Evolutionary conservation across 2,329 filamentous ascomycete species (phyloP), one percentile per base, ranked within the genome.

Genomic region (Phyllosticta citrichinensis): DNA sequence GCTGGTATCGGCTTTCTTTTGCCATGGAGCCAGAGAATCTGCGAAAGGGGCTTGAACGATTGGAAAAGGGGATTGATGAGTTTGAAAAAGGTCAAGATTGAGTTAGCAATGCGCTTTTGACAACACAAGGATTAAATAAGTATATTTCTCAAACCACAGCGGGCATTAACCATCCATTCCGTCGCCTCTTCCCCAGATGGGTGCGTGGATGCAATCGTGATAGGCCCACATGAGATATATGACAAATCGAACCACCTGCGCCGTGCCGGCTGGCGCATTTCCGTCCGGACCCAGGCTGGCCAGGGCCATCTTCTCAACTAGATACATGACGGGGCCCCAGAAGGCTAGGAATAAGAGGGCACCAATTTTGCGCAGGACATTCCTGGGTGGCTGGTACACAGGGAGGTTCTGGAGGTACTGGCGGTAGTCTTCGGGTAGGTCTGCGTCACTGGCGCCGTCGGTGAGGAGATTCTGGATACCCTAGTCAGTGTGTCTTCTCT

Each of bases 1-100:
- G 69, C 2, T 71, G 69, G 69, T 63, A 59, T n/a, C 59, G 69
- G 35, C 54, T 70, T 25, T 63, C 63, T 3, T 70, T 70, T 62
- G 62, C 68, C 1, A 58, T 69, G 1, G 62, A 65, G 17, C 50
- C 55, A 5, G 50, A 55, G n/a, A 58, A 59, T 20, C 57, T 69
- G 47, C 33, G 57, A 22, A 65, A 68, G 25, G 66, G 65, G 14
- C 56, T 69, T 22, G 22, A 51, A 5, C 27, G 27, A 10, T 8
- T 30, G 27, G 27, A 2, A 30, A 2, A 2, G 5, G 27, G 27
- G 9, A 30, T 30, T 8, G 27, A 30, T 3, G 3, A 6, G 27
- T 30, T 30, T 30, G 27, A 30, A 30, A 30, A 30, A 5, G 9
- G 5, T 30, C 27, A 30, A 5, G 27, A 10, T 30, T 30, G 9